Evolutionary conservation across 768 basidiomycete genomes (phyloP).

Genomic region (Lentinula raphanica): DNA sequence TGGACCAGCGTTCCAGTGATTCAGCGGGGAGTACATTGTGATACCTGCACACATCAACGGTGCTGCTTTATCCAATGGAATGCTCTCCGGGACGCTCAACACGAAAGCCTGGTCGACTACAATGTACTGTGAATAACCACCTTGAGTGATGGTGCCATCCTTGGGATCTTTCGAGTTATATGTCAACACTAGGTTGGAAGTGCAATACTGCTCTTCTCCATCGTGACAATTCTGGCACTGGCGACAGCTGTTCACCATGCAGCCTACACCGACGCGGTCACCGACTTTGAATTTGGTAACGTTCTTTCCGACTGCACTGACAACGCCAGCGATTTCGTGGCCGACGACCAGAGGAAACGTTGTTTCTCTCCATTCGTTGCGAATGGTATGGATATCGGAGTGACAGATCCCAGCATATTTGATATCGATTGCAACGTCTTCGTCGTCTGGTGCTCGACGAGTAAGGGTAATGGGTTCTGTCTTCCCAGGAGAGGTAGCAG

Average conservation of each 20-base stretch:
- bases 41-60: constrained; percentile 63
- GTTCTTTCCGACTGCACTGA: constrained; percentile 47
- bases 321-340: constrained; percentile 55
- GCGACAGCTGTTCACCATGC: constrained; percentile 49
- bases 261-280: constrained; percentile 48
- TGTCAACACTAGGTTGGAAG: constrained; percentile 17
- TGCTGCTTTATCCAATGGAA: constrained; percentile 49
- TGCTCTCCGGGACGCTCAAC: constrained; percentile 49
- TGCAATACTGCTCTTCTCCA: constrained; percentile 49
- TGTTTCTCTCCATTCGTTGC: constrained; percentile 29
- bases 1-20: constrained; percentile 42
- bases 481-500: background rate
- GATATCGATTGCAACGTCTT: constrained; percentile 53
- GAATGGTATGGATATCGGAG: constrained; percentile 42
- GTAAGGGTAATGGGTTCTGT: constrained; percentile 2
- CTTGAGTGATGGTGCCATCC: constrained; percentile 33
- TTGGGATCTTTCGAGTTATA: constrained; percentile 40
- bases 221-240: constrained; percentile 42
- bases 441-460: constrained; percentile 29
- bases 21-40: constrained; percentile 57
- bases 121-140: constrained; percentile 45
- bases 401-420: constrained; percentile 51
- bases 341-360: constrained; percentile 33
- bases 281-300: constrained; percentile 53
- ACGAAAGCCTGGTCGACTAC: constrained; percentile 49